phyloP scores from a whole-genome alignment of 2,329 filamentous ascomycete genomes.

The Metarhizium guizhouense region DNA sequence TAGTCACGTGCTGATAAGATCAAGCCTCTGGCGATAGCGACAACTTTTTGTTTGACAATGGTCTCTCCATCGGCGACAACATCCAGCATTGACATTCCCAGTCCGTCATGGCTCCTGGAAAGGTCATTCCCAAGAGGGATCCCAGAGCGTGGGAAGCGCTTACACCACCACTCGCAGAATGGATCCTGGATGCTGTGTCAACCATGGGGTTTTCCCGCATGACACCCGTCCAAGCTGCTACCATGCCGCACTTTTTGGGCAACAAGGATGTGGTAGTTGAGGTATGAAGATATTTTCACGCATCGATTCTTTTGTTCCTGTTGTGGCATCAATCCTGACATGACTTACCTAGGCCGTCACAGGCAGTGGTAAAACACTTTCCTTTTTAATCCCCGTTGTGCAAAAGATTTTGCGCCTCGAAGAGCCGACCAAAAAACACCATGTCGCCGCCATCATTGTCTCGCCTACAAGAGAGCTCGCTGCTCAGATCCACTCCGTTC shows the following conservation, averaged over 20 bases:
- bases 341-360: slow-evolving; percentile 57
- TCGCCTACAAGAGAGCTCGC: slow-evolving; percentile 88
- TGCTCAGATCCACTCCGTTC: slow-evolving; percentile 77
- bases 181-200: slow-evolving; percentile 75
- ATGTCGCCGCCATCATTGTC: slow-evolving; percentile 84
- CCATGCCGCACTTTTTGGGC: slow-evolving; percentile 77
- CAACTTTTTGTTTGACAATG: slow-evolving; percentile 3
- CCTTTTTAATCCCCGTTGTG: slow-evolving; percentile 76
- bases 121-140: slow-evolving; percentile 31
- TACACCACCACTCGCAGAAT: slow-evolving; percentile 40
- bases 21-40: slow-evolving; percentile 9
- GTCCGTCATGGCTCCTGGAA: slow-evolving; percentile 23
- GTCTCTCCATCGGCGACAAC: not conserved
- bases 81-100: not conserved
- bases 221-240: slow-evolving; percentile 91
- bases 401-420: slow-evolving; percentile 73
- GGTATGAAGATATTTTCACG: slow-evolving; percentile 26
- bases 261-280: slow-evolving; percentile 93
- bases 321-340: not conserved
- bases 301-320: too few relatives aligned
- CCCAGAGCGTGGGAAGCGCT: slow-evolving; percentile 36
- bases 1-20: slow-evolving; percentile 25
- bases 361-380: slow-evolving; percentile 81
- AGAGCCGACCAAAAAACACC: slow-evolving; percentile 78
- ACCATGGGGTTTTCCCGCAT: slow-evolving; percentile 81